These are phyloP conservation scores for Eucalyptus decipiens DNA, from an alignment of 345 rosid genomes.

Conservation along the genomic window DNA sequence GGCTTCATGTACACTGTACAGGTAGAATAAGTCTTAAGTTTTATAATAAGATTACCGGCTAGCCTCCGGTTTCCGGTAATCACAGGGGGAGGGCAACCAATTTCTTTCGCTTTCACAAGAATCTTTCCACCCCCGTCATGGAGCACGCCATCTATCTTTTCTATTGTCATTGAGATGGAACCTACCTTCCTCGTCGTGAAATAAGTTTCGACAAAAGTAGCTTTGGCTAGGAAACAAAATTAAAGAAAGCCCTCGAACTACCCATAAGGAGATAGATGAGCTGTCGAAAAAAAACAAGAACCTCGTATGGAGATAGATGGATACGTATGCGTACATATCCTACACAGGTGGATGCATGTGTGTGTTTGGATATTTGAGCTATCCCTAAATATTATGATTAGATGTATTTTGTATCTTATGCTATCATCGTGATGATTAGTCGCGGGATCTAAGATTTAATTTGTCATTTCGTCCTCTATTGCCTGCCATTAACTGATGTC, in stretches of 20 bases:
- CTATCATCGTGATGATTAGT: neutral
- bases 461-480: neutral
- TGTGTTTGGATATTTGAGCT: neutral
- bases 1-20: neutral
- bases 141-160: neutral
- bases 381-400: neutral
- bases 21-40: neutral
- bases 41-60: neutral
- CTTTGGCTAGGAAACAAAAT: neutral
- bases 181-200: neutral
- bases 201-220: neutral
- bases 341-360: neutral
- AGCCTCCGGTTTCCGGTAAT: neutral
- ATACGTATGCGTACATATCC: neutral
- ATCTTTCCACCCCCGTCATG: neutral
- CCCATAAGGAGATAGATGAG: neutral
- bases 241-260: neutral
- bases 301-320: neutral
- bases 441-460: neutral
- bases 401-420: neutral
- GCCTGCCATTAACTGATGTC: neutral
- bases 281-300: neutral
- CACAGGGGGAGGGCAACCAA: neutral
- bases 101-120: neutral
- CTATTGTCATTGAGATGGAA: neutral